Evolutionary conservation across 164 flowering plant genomes (phyloP).

Genomic region (Magnolia sinica): DNA sequence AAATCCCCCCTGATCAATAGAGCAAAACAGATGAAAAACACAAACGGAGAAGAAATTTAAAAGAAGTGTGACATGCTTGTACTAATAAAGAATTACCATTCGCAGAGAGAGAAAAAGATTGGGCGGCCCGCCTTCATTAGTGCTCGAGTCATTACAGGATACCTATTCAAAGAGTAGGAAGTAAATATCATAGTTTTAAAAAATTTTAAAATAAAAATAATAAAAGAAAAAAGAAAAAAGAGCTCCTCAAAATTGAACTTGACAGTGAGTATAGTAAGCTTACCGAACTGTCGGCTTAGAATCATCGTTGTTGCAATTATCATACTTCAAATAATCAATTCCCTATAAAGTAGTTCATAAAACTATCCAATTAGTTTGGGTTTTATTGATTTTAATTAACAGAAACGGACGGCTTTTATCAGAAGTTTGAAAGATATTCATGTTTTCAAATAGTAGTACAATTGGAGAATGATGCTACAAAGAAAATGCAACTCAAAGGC

Average conservation of each 20-base stretch:
- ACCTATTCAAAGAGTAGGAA: conserved; percentile 25
- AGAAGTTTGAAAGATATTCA: not conserved
- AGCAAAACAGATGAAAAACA: not conserved
- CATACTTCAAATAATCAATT: conserved; percentile 59
- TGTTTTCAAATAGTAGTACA: not conserved
- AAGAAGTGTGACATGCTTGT: not conserved
- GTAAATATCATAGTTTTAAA: not conserved
- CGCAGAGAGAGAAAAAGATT: conserved; percentile 66
- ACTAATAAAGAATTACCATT: conserved; percentile 41
- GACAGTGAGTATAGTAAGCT: not conserved
- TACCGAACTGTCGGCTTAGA: conserved; percentile 39
- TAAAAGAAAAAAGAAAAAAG: not conserved
- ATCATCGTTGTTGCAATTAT: conserved; percentile 42
- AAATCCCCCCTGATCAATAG: conserved; percentile 48
- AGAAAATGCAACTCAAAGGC: not conserved
- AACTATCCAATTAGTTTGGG: not conserved
- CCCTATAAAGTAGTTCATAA: conserved; percentile 28
- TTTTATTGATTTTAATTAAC: not conserved
- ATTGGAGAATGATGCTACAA: not conserved
- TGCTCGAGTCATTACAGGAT: conserved; percentile 62
- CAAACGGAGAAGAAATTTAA: not conserved
- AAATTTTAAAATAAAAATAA: not conserved
- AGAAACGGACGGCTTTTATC: not conserved
- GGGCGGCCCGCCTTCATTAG: conserved; percentile 54
- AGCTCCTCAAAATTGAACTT: not conserved